A percentile compares a stretch with the other conserved stretches of the same genome.
phyloP scores from a whole-genome alignment of 805 yeast species.

The Saccharomycopsis amapae region DNA sequence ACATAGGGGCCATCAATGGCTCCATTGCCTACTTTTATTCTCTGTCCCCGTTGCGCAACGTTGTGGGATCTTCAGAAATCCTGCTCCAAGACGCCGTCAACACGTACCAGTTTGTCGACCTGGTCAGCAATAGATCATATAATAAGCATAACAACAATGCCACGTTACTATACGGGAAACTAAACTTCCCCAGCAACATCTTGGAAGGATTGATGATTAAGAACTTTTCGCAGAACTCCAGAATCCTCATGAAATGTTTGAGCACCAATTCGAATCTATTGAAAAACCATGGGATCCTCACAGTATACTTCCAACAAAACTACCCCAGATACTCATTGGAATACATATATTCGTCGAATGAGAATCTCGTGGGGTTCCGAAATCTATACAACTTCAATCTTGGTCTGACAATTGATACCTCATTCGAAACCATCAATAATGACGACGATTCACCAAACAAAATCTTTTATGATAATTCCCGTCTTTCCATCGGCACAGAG shows the following conservation, averaged over 20 bases:
- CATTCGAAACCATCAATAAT: background rate
- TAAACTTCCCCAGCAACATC: constrained; percentile 81
- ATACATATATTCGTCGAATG: constrained; percentile 74
- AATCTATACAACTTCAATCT: constrained; percentile 58
- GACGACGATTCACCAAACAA: constrained; percentile 23
- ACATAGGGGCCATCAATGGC: constrained; percentile 62
- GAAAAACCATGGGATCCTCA: constrained; percentile 48
- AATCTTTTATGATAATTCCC: constrained; percentile 50
- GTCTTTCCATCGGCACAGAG: constrained; percentile 74
- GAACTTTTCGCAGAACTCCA: constrained; percentile 51
- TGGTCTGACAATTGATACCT: constrained; percentile 15
- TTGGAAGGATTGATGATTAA: constrained; percentile 82
- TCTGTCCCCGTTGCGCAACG: constrained; percentile 48
- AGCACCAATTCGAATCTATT: constrained; percentile 47
- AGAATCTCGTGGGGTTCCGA: constrained; percentile 74
- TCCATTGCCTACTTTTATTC: constrained; percentile 77
- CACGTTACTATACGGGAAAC: constrained; percentile 66
- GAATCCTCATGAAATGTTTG: constrained; percentile 65
- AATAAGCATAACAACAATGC: constrained; percentile 9
- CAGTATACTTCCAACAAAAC: constrained; percentile 66
- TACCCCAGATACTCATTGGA: constrained; percentile 61
- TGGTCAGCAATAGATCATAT: constrained; percentile 23
- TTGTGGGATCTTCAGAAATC: constrained; percentile 40
- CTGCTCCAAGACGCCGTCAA: constrained; percentile 61
- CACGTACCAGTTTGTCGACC: constrained; percentile 57